Conservation (phyloP, 441 rosid genomes). For the Raphanus hybrid region DNA sequence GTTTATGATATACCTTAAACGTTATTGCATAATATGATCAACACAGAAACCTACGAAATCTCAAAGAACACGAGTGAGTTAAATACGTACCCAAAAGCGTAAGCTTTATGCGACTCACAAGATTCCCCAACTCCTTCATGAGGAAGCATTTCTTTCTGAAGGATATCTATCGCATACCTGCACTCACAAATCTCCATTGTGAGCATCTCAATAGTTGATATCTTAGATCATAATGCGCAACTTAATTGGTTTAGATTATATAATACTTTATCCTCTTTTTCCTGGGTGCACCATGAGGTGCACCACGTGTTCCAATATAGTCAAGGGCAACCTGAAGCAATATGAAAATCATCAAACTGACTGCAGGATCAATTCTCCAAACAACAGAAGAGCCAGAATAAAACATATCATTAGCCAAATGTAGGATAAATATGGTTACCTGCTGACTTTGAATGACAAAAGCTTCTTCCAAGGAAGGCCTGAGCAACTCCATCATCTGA, state of each 20-base stretch:
- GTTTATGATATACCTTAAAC: slow-evolving; percentile 80
- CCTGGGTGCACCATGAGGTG: slow-evolving; percentile 87
- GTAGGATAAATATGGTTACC: slow-evolving; percentile 49
- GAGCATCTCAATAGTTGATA: slow-evolving; percentile 37
- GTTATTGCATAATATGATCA: slow-evolving; percentile 25
- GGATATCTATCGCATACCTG: slow-evolving; percentile 98
- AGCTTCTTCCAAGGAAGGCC: slow-evolving; percentile 97
- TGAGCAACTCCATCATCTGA: slow-evolving; percentile 97
- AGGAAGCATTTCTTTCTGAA: slow-evolving; percentile 99
- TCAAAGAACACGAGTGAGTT: slow-evolving; percentile 5
- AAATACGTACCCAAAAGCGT: slow-evolving; percentile 84
- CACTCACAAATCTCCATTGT: slow-evolving; percentile 39
- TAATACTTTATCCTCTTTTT: slow-evolving; percentile 95
- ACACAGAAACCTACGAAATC: slow-evolving; percentile 17
- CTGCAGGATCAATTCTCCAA: slow-evolving; percentile 10
- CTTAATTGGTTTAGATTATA: slow-evolving; percentile 33
- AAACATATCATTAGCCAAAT: not conserved
- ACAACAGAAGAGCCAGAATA: not conserved
- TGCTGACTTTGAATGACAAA: slow-evolving; percentile 97
- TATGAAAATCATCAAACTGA: slow-evolving; percentile 10
- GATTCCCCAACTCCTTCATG: slow-evolving; percentile 91
- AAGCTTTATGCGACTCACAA: slow-evolving; percentile 97
- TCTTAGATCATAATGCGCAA: slow-evolving; percentile 25
- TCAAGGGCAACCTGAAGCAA: slow-evolving; percentile 91
- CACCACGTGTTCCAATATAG: slow-evolving; percentile 96